Conservation (phyloP, 129 eudicot genomes). For the Daucus carota region DH1_v3.0 NC_030383.2:5574501-5575000, state of each 20-base stretch:
- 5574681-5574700: conserved; percentile 66
- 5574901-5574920: conserved; percentile 69
- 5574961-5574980: conserved; percentile 6
- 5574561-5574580: background rate
- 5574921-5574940: conserved; percentile 66
- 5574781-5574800: conserved; percentile 59
- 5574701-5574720: conserved; percentile 51
- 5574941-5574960: conserved; percentile 60
- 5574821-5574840: background rate
- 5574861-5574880: conserved; percentile 91
- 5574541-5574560: background rate
- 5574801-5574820: background rate
- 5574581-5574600: background rate
- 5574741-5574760: conserved; percentile 56
- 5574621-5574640: background rate
- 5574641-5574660: background rate
- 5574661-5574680: background rate
- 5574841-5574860: background rate
- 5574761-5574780: conserved; percentile 59
- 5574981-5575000: conserved; percentile 1
- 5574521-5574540: too few species aligned
- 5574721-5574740: conserved; percentile 58
- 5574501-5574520: too few species aligned
- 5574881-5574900: conserved; percentile 86
- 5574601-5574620: background rate